A percentile compares a stretch with the other conserved stretches of the same genome.
These are phyloP conservation scores for Botrytis byssoidea DNA, from an alignment of 2,329 filamentous ascomycete genomes.

Conservation along the genomic window DNA sequence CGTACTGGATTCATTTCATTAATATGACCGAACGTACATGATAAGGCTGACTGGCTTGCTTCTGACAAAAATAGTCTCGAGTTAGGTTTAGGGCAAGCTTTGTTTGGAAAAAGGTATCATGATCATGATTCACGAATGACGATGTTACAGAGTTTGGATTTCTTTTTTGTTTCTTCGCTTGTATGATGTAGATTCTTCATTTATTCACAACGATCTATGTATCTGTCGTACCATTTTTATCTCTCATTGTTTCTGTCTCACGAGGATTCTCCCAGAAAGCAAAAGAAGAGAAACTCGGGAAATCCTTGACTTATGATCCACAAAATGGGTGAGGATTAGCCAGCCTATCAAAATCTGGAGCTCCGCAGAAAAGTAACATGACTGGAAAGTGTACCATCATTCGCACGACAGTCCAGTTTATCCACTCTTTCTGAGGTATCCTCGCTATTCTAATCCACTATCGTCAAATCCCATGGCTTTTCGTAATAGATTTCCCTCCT, in stretches of 20 bases:
- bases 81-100: neutral
- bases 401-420: neutral
- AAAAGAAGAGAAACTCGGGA: neutral
- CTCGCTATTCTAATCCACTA: neutral
- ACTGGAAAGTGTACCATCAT: conserved; percentile 2
- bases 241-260: neutral
- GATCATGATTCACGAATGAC: neutral
- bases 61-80: neutral
- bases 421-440: neutral
- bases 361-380: conserved; percentile 9
- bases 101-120: neutral
- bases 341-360: neutral
- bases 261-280: neutral
- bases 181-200: neutral
- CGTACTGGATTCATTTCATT: neutral
- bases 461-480: neutral
- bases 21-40: neutral
- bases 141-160: neutral
- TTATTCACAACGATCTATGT: neutral
- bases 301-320: conserved; percentile 4
- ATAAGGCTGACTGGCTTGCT: conserved; percentile 15
- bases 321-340: neutral
- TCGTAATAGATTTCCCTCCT: neutral
- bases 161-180: neutral
- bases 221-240: neutral